Percentiles rank a stretch among this genome's conserved stretches.
Evolutionary conservation across 352 stramenopile species (phyloP).

Genomic region (Globisporangium iwayamae): DNA sequence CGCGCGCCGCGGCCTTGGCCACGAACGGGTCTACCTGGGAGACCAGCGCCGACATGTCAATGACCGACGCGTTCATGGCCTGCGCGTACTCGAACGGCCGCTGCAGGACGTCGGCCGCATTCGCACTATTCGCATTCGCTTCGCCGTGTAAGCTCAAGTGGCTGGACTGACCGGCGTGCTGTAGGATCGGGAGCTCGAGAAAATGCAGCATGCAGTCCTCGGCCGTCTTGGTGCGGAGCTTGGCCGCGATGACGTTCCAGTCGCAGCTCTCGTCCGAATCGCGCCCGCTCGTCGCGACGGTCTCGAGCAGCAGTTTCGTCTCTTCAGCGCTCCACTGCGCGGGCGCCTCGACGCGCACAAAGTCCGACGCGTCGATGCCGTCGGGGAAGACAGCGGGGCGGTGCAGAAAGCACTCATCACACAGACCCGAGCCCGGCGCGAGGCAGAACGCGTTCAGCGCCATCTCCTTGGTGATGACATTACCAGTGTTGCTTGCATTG

Average conservation of each 20-base stretch:
- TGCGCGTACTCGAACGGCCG: slow-evolving; percentile 42
- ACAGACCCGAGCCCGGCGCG: slow-evolving; percentile 58
- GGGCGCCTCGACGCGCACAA: slow-evolving; percentile 32
- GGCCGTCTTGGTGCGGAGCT: slow-evolving; percentile 61
- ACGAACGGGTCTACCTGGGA: slow-evolving; percentile 64
- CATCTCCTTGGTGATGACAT: slow-evolving; percentile 31
- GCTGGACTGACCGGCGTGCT: slow-evolving; percentile 15
- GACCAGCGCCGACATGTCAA: slow-evolving; percentile 53
- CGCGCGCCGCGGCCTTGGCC: slow-evolving; percentile 62
- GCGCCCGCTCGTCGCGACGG: slow-evolving; percentile 28
- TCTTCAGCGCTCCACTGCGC: slow-evolving; percentile 45
- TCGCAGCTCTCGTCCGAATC: slow-evolving; percentile 47
- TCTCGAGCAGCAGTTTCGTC: slow-evolving; percentile 45
- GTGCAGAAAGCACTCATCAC: slow-evolving; percentile 60
- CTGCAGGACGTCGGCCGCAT: slow-evolving; percentile 16
- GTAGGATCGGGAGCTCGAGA: slow-evolving; percentile 62
- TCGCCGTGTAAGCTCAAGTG: not conserved
- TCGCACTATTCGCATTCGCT: slow-evolving; percentile 1
- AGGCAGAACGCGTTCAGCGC: slow-evolving; percentile 40
- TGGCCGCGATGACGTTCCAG: slow-evolving; percentile 74
- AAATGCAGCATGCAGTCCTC: slow-evolving; percentile 82
- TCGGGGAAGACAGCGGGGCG: slow-evolving; percentile 51
- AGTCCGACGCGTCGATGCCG: slow-evolving; percentile 54
- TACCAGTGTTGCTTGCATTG: slow-evolving; percentile 7
- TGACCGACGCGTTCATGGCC: slow-evolving; percentile 46